Conservation (phyloP, 1,284 basidiomycete species). For the Fomitopsis schrenkii region DNA sequence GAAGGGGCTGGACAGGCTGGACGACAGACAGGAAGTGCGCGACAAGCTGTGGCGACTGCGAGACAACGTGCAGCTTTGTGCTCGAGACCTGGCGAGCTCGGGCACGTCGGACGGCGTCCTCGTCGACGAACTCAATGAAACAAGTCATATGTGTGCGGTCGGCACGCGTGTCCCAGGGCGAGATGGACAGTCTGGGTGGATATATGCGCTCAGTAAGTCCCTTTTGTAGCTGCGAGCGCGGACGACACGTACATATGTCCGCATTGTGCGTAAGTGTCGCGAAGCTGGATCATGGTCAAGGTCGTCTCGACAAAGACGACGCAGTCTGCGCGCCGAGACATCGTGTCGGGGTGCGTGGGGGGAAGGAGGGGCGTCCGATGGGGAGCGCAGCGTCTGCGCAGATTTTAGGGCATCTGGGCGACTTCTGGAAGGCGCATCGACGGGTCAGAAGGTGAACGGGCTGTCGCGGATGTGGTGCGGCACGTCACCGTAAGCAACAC, state of each 20-base stretch:
- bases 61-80: conserved; percentile 21
- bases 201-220: conserved; percentile 12
- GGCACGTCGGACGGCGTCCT: conserved; percentile 23
- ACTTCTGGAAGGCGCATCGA: background rate
- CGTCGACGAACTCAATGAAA: conserved; percentile 23
- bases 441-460: background rate
- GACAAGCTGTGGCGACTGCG: conserved; percentile 16
- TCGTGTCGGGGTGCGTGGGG: conserved; percentile 4
- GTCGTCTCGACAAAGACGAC: conserved; percentile 30
- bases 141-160: conserved; percentile 2
- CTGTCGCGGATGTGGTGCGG: background rate
- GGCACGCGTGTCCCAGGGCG: conserved; percentile 11
- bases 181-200: background rate
- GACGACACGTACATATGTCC: conserved; percentile 33
- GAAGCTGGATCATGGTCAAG: conserved; percentile 22
- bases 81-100: conserved; percentile 12
- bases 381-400: background rate
- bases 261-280: conserved; percentile 25
- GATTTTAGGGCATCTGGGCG: background rate
- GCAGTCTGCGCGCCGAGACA: conserved; percentile 12
- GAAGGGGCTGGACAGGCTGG: background rate
- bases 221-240: background rate
- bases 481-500: background rate
- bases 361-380: background rate
- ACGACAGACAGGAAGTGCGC: conserved; percentile 16